Conservation (phyloP, 306 rosid genomes). For the Biancaea sappan region DNA sequence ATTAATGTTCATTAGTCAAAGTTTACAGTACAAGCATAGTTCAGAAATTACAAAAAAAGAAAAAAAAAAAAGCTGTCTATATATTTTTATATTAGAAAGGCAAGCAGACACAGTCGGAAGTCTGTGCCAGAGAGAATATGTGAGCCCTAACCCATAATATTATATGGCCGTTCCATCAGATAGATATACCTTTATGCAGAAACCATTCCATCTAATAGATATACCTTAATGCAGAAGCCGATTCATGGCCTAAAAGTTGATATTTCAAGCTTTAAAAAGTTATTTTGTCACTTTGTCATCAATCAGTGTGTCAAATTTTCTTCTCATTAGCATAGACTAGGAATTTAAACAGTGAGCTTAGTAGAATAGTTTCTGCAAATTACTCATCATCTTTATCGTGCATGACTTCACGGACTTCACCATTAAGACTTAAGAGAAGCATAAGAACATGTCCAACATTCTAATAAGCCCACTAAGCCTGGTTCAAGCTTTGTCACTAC, state of each 20-base stretch:
- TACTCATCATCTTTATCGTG: neutral
- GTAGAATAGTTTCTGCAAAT: neutral
- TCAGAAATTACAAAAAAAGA: neutral
- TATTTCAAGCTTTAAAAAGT: neutral
- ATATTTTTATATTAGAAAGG: neutral
- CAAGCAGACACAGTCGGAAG: neutral
- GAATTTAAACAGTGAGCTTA: neutral
- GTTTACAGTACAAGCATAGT: neutral
- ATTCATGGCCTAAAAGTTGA: neutral
- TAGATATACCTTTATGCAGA: conserved; percentile 7
- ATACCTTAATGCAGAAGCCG: conserved; percentile 1
- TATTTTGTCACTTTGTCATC: neutral
- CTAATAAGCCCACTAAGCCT: neutral
- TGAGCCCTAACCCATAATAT: neutral
- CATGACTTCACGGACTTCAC: neutral
- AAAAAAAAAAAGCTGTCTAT: no score
- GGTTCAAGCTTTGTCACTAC: neutral
- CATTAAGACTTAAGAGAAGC: neutral
- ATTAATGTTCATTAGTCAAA: neutral
- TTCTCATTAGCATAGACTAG: neutral
- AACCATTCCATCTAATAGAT: neutral
- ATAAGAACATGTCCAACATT: neutral
- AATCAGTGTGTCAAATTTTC: neutral
- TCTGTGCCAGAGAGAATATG: neutral
- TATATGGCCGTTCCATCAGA: neutral